Percentiles rank a stretch among this genome's conserved stretches.
Conservation (phyloP, 2,329 filamentous ascomycete genomes). For the Fulvia fulva region DNA sequence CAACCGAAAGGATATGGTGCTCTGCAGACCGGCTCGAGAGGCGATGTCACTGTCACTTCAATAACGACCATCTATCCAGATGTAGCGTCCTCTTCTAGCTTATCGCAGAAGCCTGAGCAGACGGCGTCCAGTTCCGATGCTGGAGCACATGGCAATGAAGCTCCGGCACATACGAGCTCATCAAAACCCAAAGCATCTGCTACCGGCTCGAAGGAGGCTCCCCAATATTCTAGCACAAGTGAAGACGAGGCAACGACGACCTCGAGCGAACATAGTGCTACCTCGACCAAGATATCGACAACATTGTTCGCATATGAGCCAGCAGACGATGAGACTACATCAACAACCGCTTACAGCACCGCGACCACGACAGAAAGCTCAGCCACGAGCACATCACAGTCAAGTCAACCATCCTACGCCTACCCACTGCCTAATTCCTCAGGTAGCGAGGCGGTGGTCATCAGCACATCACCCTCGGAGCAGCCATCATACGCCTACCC, state of each 20-base stretch:
- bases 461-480: background rate
- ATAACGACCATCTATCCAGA: background rate
- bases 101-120: background rate
- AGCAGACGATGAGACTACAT: background rate
- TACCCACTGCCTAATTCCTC: background rate
- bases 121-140: background rate
- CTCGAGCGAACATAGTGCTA: background rate
- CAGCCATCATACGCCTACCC: background rate
- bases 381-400: background rate
- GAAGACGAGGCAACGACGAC: background rate
- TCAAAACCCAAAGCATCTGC: background rate
- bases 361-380: background rate
- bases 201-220: background rate
- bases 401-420: background rate
- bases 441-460: background rate
- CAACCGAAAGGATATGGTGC: constrained; percentile 7
- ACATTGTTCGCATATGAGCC: background rate
- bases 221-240: background rate
- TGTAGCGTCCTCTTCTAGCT: background rate
- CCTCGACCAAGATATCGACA: background rate
- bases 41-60: background rate
- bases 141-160: background rate
- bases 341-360: background rate
- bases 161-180: background rate
- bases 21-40: background rate